A percentile compares a stretch with the other conserved stretches of the same genome.
phyloP scores from a whole-genome alignment of 2,329 filamentous ascomycete genomes.

The Colletotrichum sp. region DNA sequence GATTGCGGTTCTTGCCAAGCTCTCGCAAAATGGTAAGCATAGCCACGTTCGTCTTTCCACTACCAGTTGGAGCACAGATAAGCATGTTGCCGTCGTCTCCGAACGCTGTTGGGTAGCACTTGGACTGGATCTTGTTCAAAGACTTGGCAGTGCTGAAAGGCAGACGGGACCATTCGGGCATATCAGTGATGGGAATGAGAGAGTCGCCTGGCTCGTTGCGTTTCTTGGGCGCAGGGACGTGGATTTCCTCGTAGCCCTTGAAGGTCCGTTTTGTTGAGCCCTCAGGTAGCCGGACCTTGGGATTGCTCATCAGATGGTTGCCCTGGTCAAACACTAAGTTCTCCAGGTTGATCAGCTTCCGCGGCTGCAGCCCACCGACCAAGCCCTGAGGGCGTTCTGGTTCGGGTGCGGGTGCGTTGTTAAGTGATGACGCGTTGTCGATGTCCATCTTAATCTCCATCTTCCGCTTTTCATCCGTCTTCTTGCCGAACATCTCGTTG shows the following conservation, averaged over 20 bases:
- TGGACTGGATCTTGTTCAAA: slow-evolving; percentile 94
- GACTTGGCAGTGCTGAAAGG: slow-evolving; percentile 88
- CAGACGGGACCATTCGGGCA: slow-evolving; percentile 89
- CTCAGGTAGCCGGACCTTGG: slow-evolving; percentile 90
- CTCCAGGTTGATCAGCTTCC: slow-evolving; percentile 88
- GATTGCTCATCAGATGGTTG: slow-evolving; percentile 99
- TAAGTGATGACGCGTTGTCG: slow-evolving; percentile 70
- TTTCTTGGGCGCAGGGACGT: slow-evolving; percentile 91
- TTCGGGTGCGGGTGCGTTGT: slow-evolving; percentile 48
- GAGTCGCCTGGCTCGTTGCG: slow-evolving; percentile 80
- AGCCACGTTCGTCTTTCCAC: slow-evolving; percentile 97
- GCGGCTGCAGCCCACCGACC: slow-evolving; percentile 83
- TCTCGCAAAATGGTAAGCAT: slow-evolving; percentile 97
- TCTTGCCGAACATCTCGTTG: slow-evolving; percentile 83
- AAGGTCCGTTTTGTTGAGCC: slow-evolving; percentile 95
- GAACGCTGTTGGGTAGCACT: slow-evolving; percentile 90
- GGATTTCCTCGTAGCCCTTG: slow-evolving; percentile 98
- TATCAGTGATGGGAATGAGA: slow-evolving; percentile 81
- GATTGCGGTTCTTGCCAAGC: slow-evolving; percentile 92
- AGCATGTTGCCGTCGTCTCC: slow-evolving; percentile 96
- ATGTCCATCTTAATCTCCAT: slow-evolving; percentile 97
- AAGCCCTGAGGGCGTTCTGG: slow-evolving; percentile 69
- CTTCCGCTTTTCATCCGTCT: slow-evolving; percentile 63
- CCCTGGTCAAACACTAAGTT: slow-evolving; percentile 97
- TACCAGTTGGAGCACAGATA: slow-evolving; percentile 95